phyloP scores from a whole-genome alignment of 129 eudicot species.

The Flaveria brownii region DNA sequence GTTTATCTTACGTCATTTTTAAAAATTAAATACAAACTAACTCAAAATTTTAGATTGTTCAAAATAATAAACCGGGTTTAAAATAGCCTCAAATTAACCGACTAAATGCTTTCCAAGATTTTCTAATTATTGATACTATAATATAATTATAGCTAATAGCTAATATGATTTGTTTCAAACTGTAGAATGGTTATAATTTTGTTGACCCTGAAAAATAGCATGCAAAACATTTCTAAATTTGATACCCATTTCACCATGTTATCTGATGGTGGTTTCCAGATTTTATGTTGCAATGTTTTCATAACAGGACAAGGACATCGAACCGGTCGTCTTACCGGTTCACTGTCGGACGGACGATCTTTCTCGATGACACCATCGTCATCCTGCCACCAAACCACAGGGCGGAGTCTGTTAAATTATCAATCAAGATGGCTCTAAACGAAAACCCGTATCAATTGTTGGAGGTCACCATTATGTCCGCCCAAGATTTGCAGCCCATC shows the following conservation, averaged over 20 bases:
- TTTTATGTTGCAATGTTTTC: background rate
- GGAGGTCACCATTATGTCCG: slow-evolving; percentile 35
- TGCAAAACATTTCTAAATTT: slow-evolving; percentile 1
- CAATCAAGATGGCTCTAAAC: slow-evolving; percentile 7
- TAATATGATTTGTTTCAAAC: too few species aligned
- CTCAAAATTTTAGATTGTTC: too few species aligned
- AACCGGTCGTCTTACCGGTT: too few species aligned
- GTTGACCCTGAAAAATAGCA: slow-evolving; percentile 1
- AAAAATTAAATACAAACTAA: too few species aligned
- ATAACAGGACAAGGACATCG: too few species aligned
- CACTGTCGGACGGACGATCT: background rate
- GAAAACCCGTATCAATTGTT: slow-evolving; percentile 20
- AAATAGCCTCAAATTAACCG: too few species aligned
- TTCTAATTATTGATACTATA: too few species aligned
- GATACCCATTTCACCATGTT: background rate
- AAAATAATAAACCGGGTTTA: too few species aligned
- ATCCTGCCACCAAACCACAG: background rate
- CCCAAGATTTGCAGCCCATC: slow-evolving; percentile 32
- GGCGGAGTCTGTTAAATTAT: background rate
- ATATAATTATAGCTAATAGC: too few species aligned
- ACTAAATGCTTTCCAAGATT: too few species aligned
- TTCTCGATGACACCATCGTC: background rate
- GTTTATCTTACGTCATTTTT: too few species aligned
- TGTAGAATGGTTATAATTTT: too few species aligned
- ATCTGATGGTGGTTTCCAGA: background rate